phyloP scores from a whole-genome alignment of 495 filamentous ascomycete species.

The Penicillium longicatenatum region DNA sequence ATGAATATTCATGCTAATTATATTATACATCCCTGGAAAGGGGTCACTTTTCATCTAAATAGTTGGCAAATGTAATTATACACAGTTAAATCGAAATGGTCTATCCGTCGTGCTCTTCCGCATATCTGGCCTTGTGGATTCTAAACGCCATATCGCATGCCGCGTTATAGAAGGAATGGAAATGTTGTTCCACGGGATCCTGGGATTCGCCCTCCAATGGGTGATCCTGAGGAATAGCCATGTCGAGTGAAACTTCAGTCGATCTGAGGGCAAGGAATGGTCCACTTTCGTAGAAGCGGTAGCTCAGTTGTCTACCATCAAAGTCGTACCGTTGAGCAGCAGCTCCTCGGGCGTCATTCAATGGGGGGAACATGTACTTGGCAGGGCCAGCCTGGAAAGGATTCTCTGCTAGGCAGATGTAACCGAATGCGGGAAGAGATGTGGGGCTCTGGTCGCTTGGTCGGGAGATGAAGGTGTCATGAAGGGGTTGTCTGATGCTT shows the following conservation, averaged over 20 bases:
- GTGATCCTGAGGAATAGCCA: slow-evolving; percentile 18
- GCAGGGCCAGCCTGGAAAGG: slow-evolving; percentile 14
- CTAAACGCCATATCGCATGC: slow-evolving; percentile 43
- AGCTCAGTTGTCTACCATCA: slow-evolving; percentile 30
- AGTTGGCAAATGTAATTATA: neutral
- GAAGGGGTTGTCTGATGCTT: slow-evolving; percentile 23
- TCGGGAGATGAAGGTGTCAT: slow-evolving; percentile 16
- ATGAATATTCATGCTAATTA: neutral
- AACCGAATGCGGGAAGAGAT: slow-evolving; percentile 34
- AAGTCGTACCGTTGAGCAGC: slow-evolving; percentile 33
- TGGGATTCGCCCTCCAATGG: slow-evolving; percentile 3
- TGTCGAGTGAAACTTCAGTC: slow-evolving; percentile 35
- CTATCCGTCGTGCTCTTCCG: neutral
- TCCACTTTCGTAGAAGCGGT: slow-evolving; percentile 36
- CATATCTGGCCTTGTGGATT: slow-evolving; percentile 18
- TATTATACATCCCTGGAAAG: slow-evolving; percentile 6
- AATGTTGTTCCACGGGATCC: slow-evolving; percentile 25
- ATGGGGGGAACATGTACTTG: slow-evolving; percentile 41
- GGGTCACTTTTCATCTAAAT: neutral
- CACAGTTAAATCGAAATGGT: neutral
- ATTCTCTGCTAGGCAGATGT: slow-evolving; percentile 32
- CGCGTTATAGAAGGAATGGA: slow-evolving; percentile 40
- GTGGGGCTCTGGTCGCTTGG: neutral
- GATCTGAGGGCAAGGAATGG: slow-evolving; percentile 31
- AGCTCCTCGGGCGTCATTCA: slow-evolving; percentile 31